Base-by-base conservation (phyloP, 805 yeast genomes). In the Spathaspora gorwiae region DNA sequence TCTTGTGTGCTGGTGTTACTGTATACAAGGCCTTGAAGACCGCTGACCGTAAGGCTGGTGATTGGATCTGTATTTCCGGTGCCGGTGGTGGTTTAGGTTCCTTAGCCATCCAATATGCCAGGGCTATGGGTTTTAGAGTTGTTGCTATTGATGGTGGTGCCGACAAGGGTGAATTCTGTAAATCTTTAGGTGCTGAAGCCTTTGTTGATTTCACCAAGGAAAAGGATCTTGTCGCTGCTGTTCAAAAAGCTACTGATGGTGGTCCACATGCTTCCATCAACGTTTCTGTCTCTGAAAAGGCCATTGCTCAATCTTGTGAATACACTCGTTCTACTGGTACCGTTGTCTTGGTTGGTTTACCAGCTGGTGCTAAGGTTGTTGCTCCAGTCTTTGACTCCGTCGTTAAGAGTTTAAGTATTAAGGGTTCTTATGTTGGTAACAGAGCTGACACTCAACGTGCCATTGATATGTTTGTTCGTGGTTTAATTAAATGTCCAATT, bases 1-100 rank as follows among this genome's bases (percentile, higher is more conserved):
- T 81, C 56, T 69, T 81, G 63, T 81, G 86, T 69, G 84, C 83
- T 40, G 84, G 84, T 68, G 74, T 81, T 57, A 81, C 86, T 42
- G 85, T 78, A 38, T 81, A 79, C 79, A 80, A 80, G 70, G 85
- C 84, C 10, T 68, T 81, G 59, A 80, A 80, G 69, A 74, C 80
- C 42, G 83, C 86, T 44, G 63, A 70, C 43, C 60, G 77, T 47
- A 50, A 52, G 40, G 73, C 90, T 19, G 90, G 92, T 60, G 80
- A 84, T 65, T 84, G 84, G 83, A 85, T 83, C 53, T 79, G 81
- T 49, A 72, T 84, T 48, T 80, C 88, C 46, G 90, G 92, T 70
- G 90, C 89, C 50, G 87, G 81, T 65, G 90, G 90, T 64, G 90
- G 92, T 60, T 76, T 84, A 65, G 92, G 90, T 60, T 72, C 87